phyloP scores from a whole-genome alignment of 2,329 filamentous ascomycete genomes.

The Trichoderma polysporum region DNA sequence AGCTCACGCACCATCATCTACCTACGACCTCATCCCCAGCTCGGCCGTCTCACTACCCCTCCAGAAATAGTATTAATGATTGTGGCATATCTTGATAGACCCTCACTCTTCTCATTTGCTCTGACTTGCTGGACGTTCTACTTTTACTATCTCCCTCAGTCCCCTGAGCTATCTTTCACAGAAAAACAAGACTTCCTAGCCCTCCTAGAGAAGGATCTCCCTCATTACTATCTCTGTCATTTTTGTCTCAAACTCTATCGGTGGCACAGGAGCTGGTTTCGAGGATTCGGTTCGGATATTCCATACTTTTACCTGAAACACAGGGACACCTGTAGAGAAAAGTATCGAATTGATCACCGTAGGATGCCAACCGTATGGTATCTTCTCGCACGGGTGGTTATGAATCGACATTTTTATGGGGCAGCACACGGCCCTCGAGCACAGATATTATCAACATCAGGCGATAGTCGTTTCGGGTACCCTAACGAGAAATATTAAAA shows the following conservation, averaged over 20 bases:
- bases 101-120: conserved; percentile 17
- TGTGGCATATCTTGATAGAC: conserved; percentile 2
- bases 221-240: conserved; percentile 15
- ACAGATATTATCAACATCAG: background rate
- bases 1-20: background rate
- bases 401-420: conserved; percentile 24
- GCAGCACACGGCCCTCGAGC: conserved; percentile 13
- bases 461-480: background rate
- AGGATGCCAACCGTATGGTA: conserved; percentile 11
- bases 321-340: background rate
- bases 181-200: conserved; percentile 16
- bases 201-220: conserved; percentile 20
- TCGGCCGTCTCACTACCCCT: conserved; percentile 17
- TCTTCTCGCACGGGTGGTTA: conserved; percentile 16
- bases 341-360: background rate
- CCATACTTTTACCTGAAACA: background rate
- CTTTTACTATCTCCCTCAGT: background rate
- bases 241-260: conserved; percentile 16
- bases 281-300: background rate
- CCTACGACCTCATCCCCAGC: background rate
- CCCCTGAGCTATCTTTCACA: background rate
- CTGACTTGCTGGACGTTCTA: conserved; percentile 21
- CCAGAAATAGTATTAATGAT: conserved; percentile 19
- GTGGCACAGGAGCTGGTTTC: conserved; percentile 17
- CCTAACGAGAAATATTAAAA: background rate